Base-by-base conservation (phyloP, 148 eudicot genomes). In the Pouteria glomerata region DNA sequence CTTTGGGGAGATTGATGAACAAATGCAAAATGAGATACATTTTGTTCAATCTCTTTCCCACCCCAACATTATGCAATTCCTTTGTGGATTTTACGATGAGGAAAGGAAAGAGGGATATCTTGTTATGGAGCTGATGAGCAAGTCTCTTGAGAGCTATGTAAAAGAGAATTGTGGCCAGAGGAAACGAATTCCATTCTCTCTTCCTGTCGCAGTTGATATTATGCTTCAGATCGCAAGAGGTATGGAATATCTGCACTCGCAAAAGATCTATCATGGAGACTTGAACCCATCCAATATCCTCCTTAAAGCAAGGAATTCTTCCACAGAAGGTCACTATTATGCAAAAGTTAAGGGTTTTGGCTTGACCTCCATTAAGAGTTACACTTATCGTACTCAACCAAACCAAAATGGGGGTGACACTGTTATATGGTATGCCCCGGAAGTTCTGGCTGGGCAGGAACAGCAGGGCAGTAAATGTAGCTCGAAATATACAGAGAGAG, bases 151-250 rank as follows among this genome's bases (percentile, higher is more conserved):
- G 14, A 74, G 58, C 47, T 75, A 81, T 53, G 72, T 86, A 29
- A 89, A 81, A 55, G 93, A 89, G 73, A 77, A 79, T 26, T 81
- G 80, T 45, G 78, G 86, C 1, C 74, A 81, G 7, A 82, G 86
- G 74, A 86, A 84, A 51, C 77, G 80, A 39, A 27, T 78, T 11
- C 84, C 90, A 0, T 85, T 89, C 42, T 76, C 90, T 68, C 75
- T 85, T n/a, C 80, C 83, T 0, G 82, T 77, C n/a, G 87, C 87
- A 16, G 81, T 86, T 47, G 93, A 86, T 74, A 76, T 89, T 31
- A 89, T 89, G 88, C 85, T 89, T 68, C 93, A 89, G 62, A 76
- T 89, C 33, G 93, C 93, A 0, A 84, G 88, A 78, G 93, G 90
- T 10, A 86, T 88, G 90, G 93, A 88, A 69, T 88, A 79, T 61